Base-by-base conservation (phyloP, 371 early-diverging fungal genomes). In the Globomyces sp. region DNA sequence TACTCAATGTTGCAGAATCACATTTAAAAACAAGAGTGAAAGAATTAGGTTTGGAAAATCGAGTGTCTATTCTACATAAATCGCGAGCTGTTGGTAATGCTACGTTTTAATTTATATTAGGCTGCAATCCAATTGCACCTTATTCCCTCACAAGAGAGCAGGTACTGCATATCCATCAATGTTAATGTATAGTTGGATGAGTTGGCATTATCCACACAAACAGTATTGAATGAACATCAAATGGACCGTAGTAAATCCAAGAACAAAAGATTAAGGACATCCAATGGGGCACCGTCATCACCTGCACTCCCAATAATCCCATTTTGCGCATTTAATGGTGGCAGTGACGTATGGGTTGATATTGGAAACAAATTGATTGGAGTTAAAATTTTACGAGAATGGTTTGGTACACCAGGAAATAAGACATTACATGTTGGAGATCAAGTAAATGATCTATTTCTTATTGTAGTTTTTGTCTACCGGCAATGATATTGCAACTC, bases 261-360 rank as follows among this genome's bases (percentile, higher is more conserved):
- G 41, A 9, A 46, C 51, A 34, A 64, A 55, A 55, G 24, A 24
- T 24, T 24, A 24, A 55, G 55, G 40, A 55, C 40, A 55, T 39
- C 40, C 6, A 55, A 13, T 49, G 45, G 42, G 10, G n/a, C 47
- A 39, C 13, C 42, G 10, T 39, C 43, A 8, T 65, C 47, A 9
- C 4, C 34, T 40, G 45, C 42, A 9, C 8, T 55, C 37, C 13
- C 44, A 68, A 77, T 50, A 41, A 79, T 92, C 3, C 92, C 92
- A 1, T 92, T 90, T 80, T 92, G 93, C 68, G 91, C 90, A 9
- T 92, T 92, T 68, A 91, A 91, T 71, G 93, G 93, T 49, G 93
- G 93, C 40, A 80, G 72, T 63, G 93, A 92, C 73, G 88, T 87
- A 63, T 91, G 89, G 89, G 85, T 90, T 10, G 92, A 92, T 65